Base-by-base conservation (phyloP, 805 yeast genomes). In the Candida schatavii region DNA sequence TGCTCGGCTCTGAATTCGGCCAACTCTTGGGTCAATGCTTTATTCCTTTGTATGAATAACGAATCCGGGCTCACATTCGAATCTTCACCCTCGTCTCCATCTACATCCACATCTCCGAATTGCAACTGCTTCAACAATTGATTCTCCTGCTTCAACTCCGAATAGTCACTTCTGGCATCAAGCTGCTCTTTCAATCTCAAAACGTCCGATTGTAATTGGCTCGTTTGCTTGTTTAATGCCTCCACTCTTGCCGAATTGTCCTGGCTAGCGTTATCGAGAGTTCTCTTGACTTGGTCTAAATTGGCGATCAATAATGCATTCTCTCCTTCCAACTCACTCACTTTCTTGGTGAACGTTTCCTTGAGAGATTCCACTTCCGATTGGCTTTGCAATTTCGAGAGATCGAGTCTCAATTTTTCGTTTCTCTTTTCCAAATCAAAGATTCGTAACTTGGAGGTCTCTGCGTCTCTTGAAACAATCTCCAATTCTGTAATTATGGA, bases 391-490 rank as follows among this genome's bases (percentile, higher is more conserved):
- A 79, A 71, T 35, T 69, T 61, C 32, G 84, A 77, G 40, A 89
- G 59, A 42, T 85, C 85, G 14, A 80, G 70, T 44, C 88, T 76
- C 41, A 89, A 68, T 39, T 83, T 82, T 54, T 85, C 86, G 54
- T 88, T 90, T 45, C 96, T 72, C 46, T 77, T 77, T 57, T 88
- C 95, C 41, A 89, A 73, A 52, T 84, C 88, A 38, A 78, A 57
- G 1, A 81, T 75, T 43, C 93, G 74, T 40, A 78, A 65, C 51
- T 86, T 85, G 34, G 86, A 76, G 21, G 79, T 61, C 54, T 86
- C 93, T 4, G 85, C 75, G 51, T 90, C 97, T 45, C 87, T 75
- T 1, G 82, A 74, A n/a, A 86, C 70, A 29, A 85, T 66, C 43
- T 83, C 88, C 25, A 83, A 66, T 53, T 83, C 83, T 3, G 79